Evolutionary conservation across 2,329 filamentous ascomycete species (phyloP).

Genomic region (Berkeleyomyces rouxiae): DNA sequence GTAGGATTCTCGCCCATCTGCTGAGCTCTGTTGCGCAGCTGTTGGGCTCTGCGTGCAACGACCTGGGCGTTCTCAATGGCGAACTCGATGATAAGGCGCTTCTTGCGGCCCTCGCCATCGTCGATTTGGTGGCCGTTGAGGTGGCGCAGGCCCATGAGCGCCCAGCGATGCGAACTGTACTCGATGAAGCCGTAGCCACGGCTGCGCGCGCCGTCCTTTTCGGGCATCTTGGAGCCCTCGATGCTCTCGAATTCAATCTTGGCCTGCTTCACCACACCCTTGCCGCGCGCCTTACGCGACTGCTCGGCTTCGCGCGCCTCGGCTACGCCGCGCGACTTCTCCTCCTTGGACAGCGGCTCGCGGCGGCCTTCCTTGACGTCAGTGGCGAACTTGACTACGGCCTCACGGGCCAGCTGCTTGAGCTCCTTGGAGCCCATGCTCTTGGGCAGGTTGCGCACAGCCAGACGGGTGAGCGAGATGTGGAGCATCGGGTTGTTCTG

Average conservation of each 20-base stretch:
- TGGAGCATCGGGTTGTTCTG: conserved; percentile 82
- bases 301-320: conserved; percentile 69
- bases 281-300: conserved; percentile 63
- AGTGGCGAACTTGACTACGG: conserved; percentile 83
- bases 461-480: conserved; percentile 75
- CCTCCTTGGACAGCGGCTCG: conserved; percentile 73
- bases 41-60: conserved; percentile 47
- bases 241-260: conserved; percentile 88
- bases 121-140: conserved; percentile 60
- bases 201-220: conserved; percentile 65
- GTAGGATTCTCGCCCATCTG: not conserved
- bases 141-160: conserved; percentile 86
- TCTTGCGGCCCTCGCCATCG: conserved; percentile 56
- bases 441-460: conserved; percentile 78
- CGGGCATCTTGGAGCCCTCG: conserved; percentile 68
- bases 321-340: conserved; percentile 61
- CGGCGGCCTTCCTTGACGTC: conserved; percentile 71
- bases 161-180: conserved; percentile 84
- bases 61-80: conserved; percentile 97
- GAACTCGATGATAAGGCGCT: conserved; percentile 86
- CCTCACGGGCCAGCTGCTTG: conserved; percentile 78
- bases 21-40: conserved; percentile 5
- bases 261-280: conserved; percentile 75
- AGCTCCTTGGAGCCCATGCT: conserved; percentile 71
- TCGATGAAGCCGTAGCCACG: conserved; percentile 96